Conservation (phyloP, 306 rosid genomes). For the Quercus gilva region DNA sequence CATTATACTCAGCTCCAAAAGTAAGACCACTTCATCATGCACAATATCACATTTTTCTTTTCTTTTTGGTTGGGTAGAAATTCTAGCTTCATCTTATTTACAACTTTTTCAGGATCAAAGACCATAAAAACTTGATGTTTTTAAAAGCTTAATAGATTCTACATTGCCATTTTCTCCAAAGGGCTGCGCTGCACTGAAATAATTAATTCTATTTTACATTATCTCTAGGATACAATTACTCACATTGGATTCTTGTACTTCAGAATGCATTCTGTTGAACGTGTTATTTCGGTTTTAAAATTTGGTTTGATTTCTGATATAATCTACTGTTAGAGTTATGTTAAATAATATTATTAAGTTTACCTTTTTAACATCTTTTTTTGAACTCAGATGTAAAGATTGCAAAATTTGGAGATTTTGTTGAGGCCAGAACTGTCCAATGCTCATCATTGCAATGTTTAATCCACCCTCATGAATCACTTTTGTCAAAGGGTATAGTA, state of each 20-base stretch:
- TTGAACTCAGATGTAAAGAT: constrained; percentile 61
- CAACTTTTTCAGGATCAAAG: neutral
- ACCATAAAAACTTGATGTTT: neutral
- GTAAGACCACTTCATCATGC: too few species aligned
- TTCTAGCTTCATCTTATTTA: neutral
- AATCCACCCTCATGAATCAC: constrained; percentile 54
- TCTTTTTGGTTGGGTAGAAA: neutral
- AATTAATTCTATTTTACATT: neutral
- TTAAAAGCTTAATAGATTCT: neutral
- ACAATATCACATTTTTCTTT: too few species aligned
- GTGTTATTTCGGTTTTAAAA: neutral
- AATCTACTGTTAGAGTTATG: neutral
- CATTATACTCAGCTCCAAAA: too few species aligned
- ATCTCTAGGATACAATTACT: neutral
- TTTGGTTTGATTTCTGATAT: neutral
- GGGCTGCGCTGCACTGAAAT: neutral
- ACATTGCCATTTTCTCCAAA: neutral
- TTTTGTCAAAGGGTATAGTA: constrained; percentile 55
- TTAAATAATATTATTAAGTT: neutral
- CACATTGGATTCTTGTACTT: neutral
- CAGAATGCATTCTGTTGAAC: neutral
- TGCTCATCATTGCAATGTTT: constrained; percentile 64
- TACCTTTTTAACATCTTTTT: neutral
- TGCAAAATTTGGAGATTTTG: constrained; percentile 47
- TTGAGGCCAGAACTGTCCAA: constrained; percentile 70